phyloP scores from a whole-genome alignment of 1,284 basidiomycete species.

The Fistulinella cinereoalba region DNA sequence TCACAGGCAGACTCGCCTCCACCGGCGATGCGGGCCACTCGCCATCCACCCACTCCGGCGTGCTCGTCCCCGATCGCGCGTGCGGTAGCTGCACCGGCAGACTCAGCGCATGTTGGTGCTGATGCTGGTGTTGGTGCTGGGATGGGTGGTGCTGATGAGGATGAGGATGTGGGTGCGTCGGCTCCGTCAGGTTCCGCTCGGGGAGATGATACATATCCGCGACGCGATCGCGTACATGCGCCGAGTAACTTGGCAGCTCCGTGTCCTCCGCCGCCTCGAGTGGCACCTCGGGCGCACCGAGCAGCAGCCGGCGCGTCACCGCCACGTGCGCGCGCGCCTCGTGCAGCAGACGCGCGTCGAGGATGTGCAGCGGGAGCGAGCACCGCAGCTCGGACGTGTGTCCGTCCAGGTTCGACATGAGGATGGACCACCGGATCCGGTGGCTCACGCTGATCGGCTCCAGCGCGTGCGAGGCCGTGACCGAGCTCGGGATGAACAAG shows the following conservation, averaged over 20 bases:
- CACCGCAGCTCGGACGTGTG: constrained; percentile 90
- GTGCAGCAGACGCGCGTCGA: constrained; percentile 68
- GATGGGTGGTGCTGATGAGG: no score
- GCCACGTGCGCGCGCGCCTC: constrained; percentile 73
- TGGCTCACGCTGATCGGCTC: constrained; percentile 76
- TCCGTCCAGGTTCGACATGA: constrained; percentile 82
- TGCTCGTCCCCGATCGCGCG: constrained; percentile 40
- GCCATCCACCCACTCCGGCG: constrained; percentile 75
- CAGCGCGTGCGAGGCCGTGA: constrained; percentile 62
- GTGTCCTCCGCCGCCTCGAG: constrained; percentile 56
- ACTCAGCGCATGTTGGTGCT: no score
- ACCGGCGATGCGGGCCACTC: constrained; percentile 49
- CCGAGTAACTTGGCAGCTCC: constrained; percentile 82
- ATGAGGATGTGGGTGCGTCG: no score
- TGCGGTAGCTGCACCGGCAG: no score
- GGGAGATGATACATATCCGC: constrained; percentile 77
- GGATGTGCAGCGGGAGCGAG: constrained; percentile 82
- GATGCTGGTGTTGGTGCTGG: no score
- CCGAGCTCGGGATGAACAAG: constrained; percentile 47
- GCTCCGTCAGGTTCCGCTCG: no score
- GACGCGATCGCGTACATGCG: constrained; percentile 87
- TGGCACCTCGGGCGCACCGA: constrained; percentile 38
- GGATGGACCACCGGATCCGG: constrained; percentile 70
- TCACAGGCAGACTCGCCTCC: constrained; percentile 32
- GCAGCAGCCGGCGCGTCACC: constrained; percentile 61